Evolutionary conservation across 306 rosid species (phyloP).

Genomic region (Lotus japonicus): DNA sequence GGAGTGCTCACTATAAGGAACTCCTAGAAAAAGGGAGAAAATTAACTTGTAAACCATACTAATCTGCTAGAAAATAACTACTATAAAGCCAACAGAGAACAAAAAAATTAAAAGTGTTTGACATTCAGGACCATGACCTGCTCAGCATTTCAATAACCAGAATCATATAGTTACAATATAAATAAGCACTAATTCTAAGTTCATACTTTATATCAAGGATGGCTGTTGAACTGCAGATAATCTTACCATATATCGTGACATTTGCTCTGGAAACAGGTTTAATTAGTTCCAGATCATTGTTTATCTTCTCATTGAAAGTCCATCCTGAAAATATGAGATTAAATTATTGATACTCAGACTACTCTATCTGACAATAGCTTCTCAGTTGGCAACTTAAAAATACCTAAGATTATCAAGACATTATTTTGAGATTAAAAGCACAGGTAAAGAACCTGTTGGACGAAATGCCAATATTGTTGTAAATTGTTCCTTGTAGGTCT

Average conservation of each 20-base stretch:
- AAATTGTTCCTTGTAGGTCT: constrained; percentile 42
- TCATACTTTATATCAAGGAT: constrained; percentile 11
- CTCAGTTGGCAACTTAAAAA: neutral
- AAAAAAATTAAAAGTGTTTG: too few species aligned
- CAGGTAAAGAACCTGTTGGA: constrained; percentile 39
- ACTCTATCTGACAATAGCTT: neutral
- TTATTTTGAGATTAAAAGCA: constrained; percentile 1
- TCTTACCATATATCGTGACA: constrained; percentile 46
- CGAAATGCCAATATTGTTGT: constrained; percentile 47
- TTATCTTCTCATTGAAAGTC: constrained; percentile 44
- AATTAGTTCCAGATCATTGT: constrained; percentile 39
- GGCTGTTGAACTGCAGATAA: constrained; percentile 13
- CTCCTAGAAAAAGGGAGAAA: constrained; percentile 33
- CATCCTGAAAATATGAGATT: constrained; percentile 31
- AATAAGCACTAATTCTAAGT: neutral
- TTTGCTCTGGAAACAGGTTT: constrained; percentile 45
- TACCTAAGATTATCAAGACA: neutral
- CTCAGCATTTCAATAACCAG: too few species aligned
- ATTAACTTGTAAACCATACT: neutral
- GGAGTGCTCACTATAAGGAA: constrained; percentile 63
- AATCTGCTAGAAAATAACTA: too few species aligned
- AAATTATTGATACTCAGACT: neutral
- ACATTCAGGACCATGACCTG: too few species aligned
- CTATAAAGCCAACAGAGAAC: too few species aligned
- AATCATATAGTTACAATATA: too few species aligned